Conservation (phyloP, 352 stramenopile species). For the Pythium apleroticum region DNA sequence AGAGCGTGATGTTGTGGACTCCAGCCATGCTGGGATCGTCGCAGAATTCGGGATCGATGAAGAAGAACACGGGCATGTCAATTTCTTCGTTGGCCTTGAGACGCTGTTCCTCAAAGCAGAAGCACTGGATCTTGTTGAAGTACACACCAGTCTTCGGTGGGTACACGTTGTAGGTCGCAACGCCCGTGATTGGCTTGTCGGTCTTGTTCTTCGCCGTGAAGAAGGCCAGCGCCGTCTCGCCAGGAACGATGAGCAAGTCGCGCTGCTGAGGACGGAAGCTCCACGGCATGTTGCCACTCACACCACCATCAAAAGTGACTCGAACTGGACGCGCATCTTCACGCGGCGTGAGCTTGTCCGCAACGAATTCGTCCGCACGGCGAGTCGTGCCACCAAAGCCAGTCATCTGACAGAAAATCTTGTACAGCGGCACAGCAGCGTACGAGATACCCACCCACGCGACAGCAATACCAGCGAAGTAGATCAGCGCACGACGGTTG, state of each 20-base stretch:
- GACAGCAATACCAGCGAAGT: slow-evolving; percentile 92
- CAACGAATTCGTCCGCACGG: slow-evolving; percentile 69
- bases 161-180: slow-evolving; percentile 99
- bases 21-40: slow-evolving; percentile 96
- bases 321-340: slow-evolving; percentile 92
- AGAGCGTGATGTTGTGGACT: slow-evolving; percentile 97
- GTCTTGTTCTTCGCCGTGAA: slow-evolving; percentile 98
- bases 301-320: slow-evolving; percentile 96
- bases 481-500: slow-evolving; percentile 93
- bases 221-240: slow-evolving; percentile 98
- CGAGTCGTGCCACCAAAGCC: slow-evolving; percentile 96
- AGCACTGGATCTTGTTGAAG: slow-evolving; percentile 99
- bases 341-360: slow-evolving; percentile 88
- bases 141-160: slow-evolving; percentile 96
- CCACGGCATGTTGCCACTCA: slow-evolving; percentile 95
- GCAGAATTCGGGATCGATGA: slow-evolving; percentile 98
- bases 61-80: slow-evolving; percentile 99
- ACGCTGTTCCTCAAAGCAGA: slow-evolving; percentile 99
- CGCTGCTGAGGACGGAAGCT: slow-evolving; percentile 95
- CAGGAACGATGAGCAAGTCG: slow-evolving; percentile 92
- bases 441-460: slow-evolving; percentile 95
- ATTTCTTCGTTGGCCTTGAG: slow-evolving; percentile 97
- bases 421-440: slow-evolving; percentile 97
- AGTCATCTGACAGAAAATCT: slow-evolving; percentile 99
- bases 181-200: slow-evolving; percentile 97